Percentiles rank a stretch among this genome's conserved stretches.
These are phyloP conservation scores for Capsicum baccatum DNA, from an alignment of 257 asterid genomes.

Conservation along the genomic window DNA sequence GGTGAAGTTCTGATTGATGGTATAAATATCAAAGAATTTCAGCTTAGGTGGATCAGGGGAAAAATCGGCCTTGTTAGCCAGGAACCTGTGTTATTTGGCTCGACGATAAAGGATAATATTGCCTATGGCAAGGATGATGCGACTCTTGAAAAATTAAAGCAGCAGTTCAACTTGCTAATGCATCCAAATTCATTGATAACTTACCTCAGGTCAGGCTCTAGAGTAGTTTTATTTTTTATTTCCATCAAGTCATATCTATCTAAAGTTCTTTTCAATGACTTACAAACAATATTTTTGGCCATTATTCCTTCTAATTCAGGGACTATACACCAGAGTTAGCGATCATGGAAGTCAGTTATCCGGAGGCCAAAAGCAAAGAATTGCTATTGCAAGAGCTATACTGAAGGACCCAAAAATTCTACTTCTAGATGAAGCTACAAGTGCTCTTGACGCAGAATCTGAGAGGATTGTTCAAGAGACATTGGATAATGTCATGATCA, in stretches of 20 bases:
- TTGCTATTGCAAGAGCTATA: constrained; percentile 65
- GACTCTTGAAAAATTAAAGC: constrained; percentile 58
- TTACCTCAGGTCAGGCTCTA: constrained; percentile 62
- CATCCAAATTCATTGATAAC: constrained; percentile 75
- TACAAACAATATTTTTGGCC: constrained; percentile 49
- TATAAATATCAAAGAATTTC: constrained; percentile 53
- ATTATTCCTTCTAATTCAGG: constrained; percentile 46
- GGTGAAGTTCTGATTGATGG: constrained; percentile 61
- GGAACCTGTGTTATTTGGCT: constrained; percentile 50
- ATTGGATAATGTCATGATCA: constrained; percentile 51
- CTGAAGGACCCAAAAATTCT: constrained; percentile 54
- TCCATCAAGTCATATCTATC: no score
- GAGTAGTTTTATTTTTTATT: no score
- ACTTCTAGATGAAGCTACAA: constrained; percentile 65
- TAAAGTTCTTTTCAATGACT: neutral
- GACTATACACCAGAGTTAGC: constrained; percentile 68
- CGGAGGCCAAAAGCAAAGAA: constrained; percentile 66
- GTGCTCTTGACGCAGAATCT: constrained; percentile 64
- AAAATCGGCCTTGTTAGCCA: constrained; percentile 64
- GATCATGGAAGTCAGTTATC: constrained; percentile 60
- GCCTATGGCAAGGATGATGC: constrained; percentile 78
- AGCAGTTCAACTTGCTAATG: constrained; percentile 74
- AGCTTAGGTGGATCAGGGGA: constrained; percentile 59
- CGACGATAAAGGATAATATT: constrained; percentile 62
- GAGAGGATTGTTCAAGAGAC: constrained; percentile 60